Evolutionary conservation across 1,284 basidiomycete species (phyloP).

Genomic region (Cutaneotrichosporon mucoides): DNA sequence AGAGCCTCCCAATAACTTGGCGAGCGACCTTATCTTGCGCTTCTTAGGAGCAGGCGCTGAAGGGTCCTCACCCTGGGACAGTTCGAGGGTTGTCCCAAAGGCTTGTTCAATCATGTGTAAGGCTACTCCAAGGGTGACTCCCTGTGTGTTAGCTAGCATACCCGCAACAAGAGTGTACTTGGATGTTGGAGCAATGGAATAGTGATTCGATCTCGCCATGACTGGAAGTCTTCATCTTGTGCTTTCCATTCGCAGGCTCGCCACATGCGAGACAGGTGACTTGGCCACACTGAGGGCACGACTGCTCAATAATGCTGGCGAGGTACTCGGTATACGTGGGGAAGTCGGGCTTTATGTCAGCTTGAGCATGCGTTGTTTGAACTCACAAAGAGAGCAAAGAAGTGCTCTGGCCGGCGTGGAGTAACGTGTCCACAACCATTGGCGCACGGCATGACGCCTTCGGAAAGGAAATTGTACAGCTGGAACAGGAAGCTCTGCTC

Average conservation of each 20-base stretch:
- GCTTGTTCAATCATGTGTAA: constrained; percentile 53
- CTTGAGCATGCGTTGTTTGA: too few relatives aligned
- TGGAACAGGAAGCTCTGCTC: constrained; percentile 83
- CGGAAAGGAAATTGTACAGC: constrained; percentile 68
- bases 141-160: constrained; percentile 49
- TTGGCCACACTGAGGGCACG: constrained; percentile 62
- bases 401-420: constrained; percentile 63
- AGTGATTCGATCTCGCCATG: constrained; percentile 55
- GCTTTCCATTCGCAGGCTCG: constrained; percentile 50
- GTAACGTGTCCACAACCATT: constrained; percentile 63
- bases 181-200: constrained; percentile 81
- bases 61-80: not conserved
- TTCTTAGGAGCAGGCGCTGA: constrained; percentile 46
- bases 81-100: constrained; percentile 32
- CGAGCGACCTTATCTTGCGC: constrained; percentile 14
- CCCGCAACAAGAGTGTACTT: constrained; percentile 19
- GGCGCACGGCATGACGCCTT: constrained; percentile 64
- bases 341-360: constrained; percentile 61
- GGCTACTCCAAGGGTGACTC: constrained; percentile 77
- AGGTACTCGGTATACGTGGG: constrained; percentile 64
- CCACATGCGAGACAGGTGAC: constrained; percentile 80
- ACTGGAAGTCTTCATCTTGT: constrained; percentile 6
- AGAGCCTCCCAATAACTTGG: not conserved
- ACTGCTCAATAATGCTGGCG: constrained; percentile 56
- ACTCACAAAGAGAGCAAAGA: constrained; percentile 76